phyloP scores from a whole-genome alignment of 352 stramenopile genomes.

The Lagenidium sp. region DNA sequence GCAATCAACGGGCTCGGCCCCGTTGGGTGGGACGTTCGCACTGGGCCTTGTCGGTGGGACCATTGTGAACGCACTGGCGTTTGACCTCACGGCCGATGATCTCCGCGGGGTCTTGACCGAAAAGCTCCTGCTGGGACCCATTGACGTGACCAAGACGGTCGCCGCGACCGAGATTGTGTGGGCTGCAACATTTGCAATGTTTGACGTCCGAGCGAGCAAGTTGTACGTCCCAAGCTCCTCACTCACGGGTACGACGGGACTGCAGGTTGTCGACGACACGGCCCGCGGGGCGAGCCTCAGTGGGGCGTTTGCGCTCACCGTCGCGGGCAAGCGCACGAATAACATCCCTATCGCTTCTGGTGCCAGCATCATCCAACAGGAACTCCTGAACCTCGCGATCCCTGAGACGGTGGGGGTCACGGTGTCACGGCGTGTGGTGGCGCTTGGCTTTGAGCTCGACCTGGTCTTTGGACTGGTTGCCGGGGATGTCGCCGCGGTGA shows the following conservation, averaged over 20 bases:
- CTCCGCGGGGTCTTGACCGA: constrained; percentile 6
- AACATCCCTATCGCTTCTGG: constrained; percentile 1
- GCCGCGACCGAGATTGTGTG: constrained; percentile 13
- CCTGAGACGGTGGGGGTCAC: constrained; percentile 1
- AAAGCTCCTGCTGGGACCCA: constrained; percentile 11
- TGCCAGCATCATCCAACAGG: neutral
- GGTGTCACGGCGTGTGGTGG: neutral
- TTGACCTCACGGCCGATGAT: constrained; percentile 7
- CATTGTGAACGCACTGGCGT: constrained; percentile 3
- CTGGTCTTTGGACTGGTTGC: constrained; percentile 15
- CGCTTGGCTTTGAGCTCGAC: neutral
- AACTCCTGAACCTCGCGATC: constrained; percentile 4
- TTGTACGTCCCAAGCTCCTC: constrained; percentile 11
- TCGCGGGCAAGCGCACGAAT: constrained; percentile 2
- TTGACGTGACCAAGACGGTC: constrained; percentile 14
- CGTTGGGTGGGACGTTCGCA: constrained; percentile 15
- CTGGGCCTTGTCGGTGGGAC: constrained; percentile 10
- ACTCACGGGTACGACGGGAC: constrained; percentile 14
- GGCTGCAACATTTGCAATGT: constrained; percentile 21
- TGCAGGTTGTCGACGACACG: constrained; percentile 13
- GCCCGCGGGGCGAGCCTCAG: constrained; percentile 4
- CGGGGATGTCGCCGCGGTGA: constrained; percentile 11
- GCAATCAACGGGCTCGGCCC: constrained; percentile 4
- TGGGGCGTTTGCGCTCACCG: constrained; percentile 15
- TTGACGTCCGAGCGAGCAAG: constrained; percentile 11